Evolutionary conservation across 805 yeast genomes (phyloP).

Genomic region (Ogataea ramenticola): DNA sequence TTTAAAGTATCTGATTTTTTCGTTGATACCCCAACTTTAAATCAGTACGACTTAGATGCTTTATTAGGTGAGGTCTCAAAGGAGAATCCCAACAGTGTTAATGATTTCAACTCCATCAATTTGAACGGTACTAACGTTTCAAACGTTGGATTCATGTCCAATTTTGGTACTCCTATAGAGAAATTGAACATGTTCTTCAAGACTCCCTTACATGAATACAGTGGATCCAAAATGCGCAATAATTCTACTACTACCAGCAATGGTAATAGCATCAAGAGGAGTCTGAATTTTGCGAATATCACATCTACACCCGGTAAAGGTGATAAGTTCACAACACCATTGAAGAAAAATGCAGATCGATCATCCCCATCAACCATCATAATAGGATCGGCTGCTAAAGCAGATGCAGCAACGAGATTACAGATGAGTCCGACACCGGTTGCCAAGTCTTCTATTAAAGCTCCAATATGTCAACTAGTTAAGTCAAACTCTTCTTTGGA

Average conservation of each 20-base stretch:
- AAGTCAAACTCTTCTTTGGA: slow-evolving; percentile 20
- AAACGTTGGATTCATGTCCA: background rate
- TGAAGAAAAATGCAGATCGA: slow-evolving; percentile 12
- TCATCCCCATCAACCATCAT: slow-evolving; percentile 30
- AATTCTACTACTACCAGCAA: slow-evolving; percentile 10
- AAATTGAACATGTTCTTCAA: slow-evolving; percentile 7
- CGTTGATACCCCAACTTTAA: slow-evolving; percentile 16
- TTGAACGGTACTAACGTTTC: background rate
- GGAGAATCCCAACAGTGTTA: background rate
- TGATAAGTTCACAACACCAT: slow-evolving; percentile 16
- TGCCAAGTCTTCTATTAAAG: slow-evolving; percentile 19
- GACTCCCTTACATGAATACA: slow-evolving; percentile 15
- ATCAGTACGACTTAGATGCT: slow-evolving; percentile 11
- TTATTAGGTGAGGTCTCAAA: background rate
- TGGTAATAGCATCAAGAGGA: slow-evolving; percentile 12
- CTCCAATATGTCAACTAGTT: slow-evolving; percentile 20
- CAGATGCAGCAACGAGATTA: background rate
- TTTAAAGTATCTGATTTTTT: slow-evolving; percentile 7
- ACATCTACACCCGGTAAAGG: slow-evolving; percentile 9
- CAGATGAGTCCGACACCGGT: slow-evolving; percentile 27
- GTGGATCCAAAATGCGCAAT: slow-evolving; percentile 1
- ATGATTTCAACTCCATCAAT: background rate
- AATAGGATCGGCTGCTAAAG: slow-evolving; percentile 15
- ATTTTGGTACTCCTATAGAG: slow-evolving; percentile 12
- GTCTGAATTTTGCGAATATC: slow-evolving; percentile 7